Conservation (phyloP, 2,329 filamentous ascomycete species). For the Aspergillus melleus region DNA sequence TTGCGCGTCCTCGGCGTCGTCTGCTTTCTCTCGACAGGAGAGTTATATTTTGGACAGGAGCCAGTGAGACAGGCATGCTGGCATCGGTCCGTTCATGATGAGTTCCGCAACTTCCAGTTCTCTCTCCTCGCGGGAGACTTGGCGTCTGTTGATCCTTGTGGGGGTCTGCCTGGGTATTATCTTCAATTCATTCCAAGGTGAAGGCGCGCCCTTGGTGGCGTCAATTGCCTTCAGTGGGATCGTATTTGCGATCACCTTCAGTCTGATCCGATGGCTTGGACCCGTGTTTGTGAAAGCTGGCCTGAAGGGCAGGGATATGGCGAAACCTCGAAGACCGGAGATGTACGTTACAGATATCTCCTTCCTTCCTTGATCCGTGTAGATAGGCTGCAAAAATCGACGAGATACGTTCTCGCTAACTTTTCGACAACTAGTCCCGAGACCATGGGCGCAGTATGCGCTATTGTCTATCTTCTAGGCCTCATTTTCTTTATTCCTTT, state of each 20-base stretch:
- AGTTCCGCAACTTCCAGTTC: slow-evolving; percentile 24
- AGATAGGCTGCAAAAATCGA: not conserved
- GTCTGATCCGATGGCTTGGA: slow-evolving; percentile 90
- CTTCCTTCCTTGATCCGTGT: not conserved
- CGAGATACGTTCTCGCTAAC: slow-evolving; percentile 5
- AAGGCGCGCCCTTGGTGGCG: slow-evolving; percentile 85
- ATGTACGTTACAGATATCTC: slow-evolving; percentile 56
- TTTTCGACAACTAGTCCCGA: slow-evolving; percentile 63
- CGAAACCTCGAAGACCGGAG: slow-evolving; percentile 71
- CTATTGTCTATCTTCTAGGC: slow-evolving; percentile 84
- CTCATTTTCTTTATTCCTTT: slow-evolving; percentile 94
- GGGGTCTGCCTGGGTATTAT: slow-evolving; percentile 72
- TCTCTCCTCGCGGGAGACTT: slow-evolving; percentile 56
- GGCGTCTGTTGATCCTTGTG: slow-evolving; percentile 63
- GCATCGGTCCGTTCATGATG: slow-evolving; percentile 29
- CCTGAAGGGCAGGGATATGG: slow-evolving; percentile 85
- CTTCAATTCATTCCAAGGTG: slow-evolving; percentile 73
- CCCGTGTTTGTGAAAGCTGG: slow-evolving; percentile 85
- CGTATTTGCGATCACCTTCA: slow-evolving; percentile 78
- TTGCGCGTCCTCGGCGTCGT: not conserved
- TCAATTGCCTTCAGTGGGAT: slow-evolving; percentile 83
- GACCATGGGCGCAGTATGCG: slow-evolving; percentile 92
- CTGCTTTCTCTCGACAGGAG: not conserved
- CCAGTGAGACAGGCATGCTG: slow-evolving; percentile 5
- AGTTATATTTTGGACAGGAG: not conserved